Base-by-base conservation (phyloP, 2,329 filamentous ascomycete genomes). In the Xylariaceae sp. region DNA sequence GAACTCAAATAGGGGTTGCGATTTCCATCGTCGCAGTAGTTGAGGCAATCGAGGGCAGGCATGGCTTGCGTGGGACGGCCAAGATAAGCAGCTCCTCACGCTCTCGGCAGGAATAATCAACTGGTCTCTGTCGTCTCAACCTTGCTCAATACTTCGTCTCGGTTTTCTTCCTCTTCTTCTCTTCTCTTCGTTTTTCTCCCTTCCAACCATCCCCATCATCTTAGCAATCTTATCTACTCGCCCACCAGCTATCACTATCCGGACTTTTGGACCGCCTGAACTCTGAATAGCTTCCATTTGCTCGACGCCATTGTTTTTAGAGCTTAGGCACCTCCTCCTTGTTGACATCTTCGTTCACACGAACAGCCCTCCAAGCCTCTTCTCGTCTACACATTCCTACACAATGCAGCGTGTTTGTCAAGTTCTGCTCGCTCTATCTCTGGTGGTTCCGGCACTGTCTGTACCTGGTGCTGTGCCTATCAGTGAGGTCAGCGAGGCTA, bases 331-430 rank as follows among this genome's bases (percentile, higher is more conserved):
- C 37, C 1, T 13, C 34, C 45, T 30, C 52, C 18, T 52, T 30
- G 49, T n/a, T 23, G 35, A 30, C 48, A 57, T 50, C 15, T 34
- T 17, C 8, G 37, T 9, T 9, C 9, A 59, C 34, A 9, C 23
- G 4, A 23, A 23, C 35, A 53, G 15, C 15, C 9, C 48, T 10
- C n/a, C 2, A 15, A 15, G 18, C 35, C 42, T n/a, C 37, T 11
- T 42, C 8, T 42, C 37, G 23, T 15, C 15, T 18, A 49, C 35
- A 10, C 15, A 10, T 39, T n/a, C 39, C n/a, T 51, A 8, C 47
- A 56, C 37, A 35, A 63, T 63, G 59, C 15, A 53, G 2, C 47
- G 50, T 57, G 23, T 61, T 7, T 9, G 34, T 23, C 56, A 37
- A 37, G 42, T 18, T 7, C 17, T 63, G 39, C 6, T 59, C 18